These are phyloP conservation scores for Arachis monticola DNA, from an alignment of 331 rosid genomes.

Conservation along the genomic window DNA sequence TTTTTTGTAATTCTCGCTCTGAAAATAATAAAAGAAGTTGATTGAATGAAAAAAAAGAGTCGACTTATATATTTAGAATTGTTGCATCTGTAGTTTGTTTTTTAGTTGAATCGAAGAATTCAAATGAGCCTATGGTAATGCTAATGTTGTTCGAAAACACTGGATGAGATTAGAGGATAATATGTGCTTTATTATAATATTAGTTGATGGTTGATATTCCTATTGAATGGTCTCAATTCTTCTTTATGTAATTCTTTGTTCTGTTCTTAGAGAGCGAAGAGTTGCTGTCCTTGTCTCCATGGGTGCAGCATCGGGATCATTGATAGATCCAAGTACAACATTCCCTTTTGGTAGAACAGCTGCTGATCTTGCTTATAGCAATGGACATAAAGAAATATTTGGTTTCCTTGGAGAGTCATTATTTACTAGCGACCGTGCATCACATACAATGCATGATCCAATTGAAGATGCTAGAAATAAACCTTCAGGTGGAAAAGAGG, in stretches of 20 bases:
- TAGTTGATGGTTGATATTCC: too few relatives aligned
- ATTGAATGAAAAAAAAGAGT: too few relatives aligned
- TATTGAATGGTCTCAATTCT: too few relatives aligned
- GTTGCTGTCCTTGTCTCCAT: conserved; percentile 71
- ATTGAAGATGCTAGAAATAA: conserved; percentile 50
- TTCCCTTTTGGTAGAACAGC: conserved; percentile 62
- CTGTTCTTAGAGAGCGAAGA: conserved; percentile 69
- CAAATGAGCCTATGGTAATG: too few relatives aligned
- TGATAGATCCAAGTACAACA: conserved; percentile 79
- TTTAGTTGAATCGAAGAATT: too few relatives aligned
- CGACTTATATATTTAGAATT: too few relatives aligned
- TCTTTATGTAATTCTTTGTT: conserved; percentile 36
- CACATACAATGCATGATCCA: conserved; percentile 58
- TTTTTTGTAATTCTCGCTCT: too few relatives aligned
- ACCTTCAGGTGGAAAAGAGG: conserved; percentile 41
- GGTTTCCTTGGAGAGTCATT: conserved; percentile 84
- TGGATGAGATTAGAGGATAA: too few relatives aligned
- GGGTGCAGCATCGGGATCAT: conserved; percentile 69
- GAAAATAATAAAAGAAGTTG: too few relatives aligned
- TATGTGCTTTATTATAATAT: too few relatives aligned
- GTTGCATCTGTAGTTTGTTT: too few relatives aligned
- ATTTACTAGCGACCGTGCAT: conserved; percentile 60
- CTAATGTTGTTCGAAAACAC: too few relatives aligned
- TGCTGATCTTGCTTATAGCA: conserved; percentile 76
- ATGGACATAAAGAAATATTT: conserved; percentile 81